A percentile compares a stretch with the other conserved stretches of the same genome.
These are phyloP conservation scores for Pichia sp. DNA, from an alignment of 1,139 yeast species.

Conservation along the genomic window DNA sequence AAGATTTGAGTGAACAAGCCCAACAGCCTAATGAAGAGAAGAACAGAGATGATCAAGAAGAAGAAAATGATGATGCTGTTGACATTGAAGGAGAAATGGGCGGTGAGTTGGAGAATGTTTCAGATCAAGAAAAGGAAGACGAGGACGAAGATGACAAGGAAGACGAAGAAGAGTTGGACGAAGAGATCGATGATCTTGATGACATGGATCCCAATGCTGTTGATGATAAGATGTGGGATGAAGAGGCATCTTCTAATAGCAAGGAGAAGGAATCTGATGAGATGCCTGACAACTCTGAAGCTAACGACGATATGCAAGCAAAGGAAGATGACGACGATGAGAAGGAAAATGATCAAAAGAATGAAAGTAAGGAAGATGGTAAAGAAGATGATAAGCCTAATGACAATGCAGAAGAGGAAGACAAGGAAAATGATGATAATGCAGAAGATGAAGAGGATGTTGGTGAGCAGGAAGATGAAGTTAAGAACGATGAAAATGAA, in stretches of 20 bases:
- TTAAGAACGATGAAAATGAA: conserved; percentile 63
- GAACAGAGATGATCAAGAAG: conserved; percentile 53
- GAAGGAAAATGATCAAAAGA: conserved; percentile 21
- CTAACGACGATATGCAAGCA: conserved; percentile 59
- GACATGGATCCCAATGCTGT: conserved; percentile 91
- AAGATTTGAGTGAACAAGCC: conserved; percentile 83
- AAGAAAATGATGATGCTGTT: conserved; percentile 73
- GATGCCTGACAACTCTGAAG: conserved; percentile 49
- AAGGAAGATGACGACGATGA: conserved; percentile 35
- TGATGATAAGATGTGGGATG: conserved; percentile 99
- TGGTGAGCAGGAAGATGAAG: conserved; percentile 76
- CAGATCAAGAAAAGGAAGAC: conserved; percentile 45
- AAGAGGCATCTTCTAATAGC: conserved; percentile 68
- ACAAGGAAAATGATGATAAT: conserved; percentile 32
- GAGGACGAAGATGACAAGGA: conserved; percentile 48
- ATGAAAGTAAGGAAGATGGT: conserved; percentile 26
- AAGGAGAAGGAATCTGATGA: conserved; percentile 70
- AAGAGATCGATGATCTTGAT: conserved; percentile 83
- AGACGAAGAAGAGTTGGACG: conserved; percentile 66
- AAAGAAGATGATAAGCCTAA: conserved; percentile 35
- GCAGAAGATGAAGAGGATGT: conserved; percentile 55
- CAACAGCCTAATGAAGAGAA: conserved; percentile 77
- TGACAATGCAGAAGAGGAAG: conserved; percentile 29
- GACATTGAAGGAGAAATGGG: conserved; percentile 98
- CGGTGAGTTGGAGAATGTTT: conserved; percentile 76